Base-by-base conservation (phyloP, 441 rosid species). In the Codiaeum variegatum region DNA sequence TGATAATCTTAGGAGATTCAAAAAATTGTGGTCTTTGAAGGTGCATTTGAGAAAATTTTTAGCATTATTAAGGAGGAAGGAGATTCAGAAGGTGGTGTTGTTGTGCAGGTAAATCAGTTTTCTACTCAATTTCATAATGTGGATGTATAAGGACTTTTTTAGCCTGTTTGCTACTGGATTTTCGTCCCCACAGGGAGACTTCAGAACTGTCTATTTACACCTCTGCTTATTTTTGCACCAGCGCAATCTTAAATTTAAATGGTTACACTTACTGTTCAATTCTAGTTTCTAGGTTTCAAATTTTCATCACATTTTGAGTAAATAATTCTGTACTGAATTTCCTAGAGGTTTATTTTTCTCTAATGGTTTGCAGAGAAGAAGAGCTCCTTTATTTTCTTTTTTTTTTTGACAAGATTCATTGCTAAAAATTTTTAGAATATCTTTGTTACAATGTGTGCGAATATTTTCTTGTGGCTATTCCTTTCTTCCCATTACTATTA, bases 21-120 rank as follows among this genome's bases (percentile, higher is more conserved):
- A 90, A 94, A 94, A 89, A 94, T 94, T 73, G 85, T 94, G 46
- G 99, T 94, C 79, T 94, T 94, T 71, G 98, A 94, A 88, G 98
- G 98, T 70, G 98, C 96, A 73, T 92, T 91, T 75, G 99, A 95
- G 85, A 95, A 95, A 72, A 87, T 88, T 5, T 95, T 93, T 83
- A 88, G 97, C 80, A 95, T 95, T 71, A 86, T 95, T 38, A 91
- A 80, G 75, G 98, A 95, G 82, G 99, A 95, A 85, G 99, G 99
- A 28, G 98, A 91, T 24, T 86, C 99, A 66, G 99, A 95, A 49
- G 99, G 99, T 60, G 99, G 95, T 76, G 96, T 95, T 58, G 97
- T 95, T 73, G 99, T 95, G 81, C 99, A 95, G 98, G 99, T 95
- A 75, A 40, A 85, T 62, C 78, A 18, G 49, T 34, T 46, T 56